Conservation (phyloP, 495 filamentous ascomycete genomes). For the Daldinia decipiens region DNA sequence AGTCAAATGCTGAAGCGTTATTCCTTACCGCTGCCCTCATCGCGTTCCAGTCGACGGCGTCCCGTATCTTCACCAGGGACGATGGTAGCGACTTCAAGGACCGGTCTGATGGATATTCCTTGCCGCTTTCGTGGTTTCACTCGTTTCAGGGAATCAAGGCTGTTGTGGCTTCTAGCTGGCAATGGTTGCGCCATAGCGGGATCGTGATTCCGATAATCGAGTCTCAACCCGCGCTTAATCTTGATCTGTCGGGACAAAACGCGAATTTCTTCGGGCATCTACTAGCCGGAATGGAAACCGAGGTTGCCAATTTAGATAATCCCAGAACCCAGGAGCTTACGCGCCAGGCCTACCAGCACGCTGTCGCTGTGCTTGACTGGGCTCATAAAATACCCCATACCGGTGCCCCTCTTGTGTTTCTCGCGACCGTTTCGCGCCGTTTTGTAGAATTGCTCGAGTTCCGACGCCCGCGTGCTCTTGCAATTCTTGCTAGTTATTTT, state of each 20-base stretch:
- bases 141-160: conserved; percentile 69
- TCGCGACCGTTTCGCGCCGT: conserved; percentile 67
- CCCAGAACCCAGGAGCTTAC: conserved; percentile 45
- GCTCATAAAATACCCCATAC: conserved; percentile 65
- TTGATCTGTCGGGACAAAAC: conserved; percentile 54
- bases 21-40: conserved; percentile 66
- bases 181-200: conserved; percentile 61
- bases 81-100: conserved; percentile 47
- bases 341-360: conserved; percentile 64
- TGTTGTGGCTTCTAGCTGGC: conserved; percentile 61
- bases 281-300: conserved; percentile 60
- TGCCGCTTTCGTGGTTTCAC: conserved; percentile 67
- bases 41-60: conserved; percentile 67
- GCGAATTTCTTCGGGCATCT: conserved; percentile 63
- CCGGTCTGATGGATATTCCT: conserved; percentile 50
- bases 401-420: conserved; percentile 63
- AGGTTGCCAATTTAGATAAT: conserved; percentile 50
- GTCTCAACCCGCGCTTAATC: conserved; percentile 61
- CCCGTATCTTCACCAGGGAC: conserved; percentile 62
- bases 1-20: conserved; percentile 63
- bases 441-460: conserved; percentile 64
- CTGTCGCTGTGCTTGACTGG: conserved; percentile 66
- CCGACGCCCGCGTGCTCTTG: conserved; percentile 62
- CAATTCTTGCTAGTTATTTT: conserved; percentile 66
- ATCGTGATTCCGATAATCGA: conserved; percentile 65